Base-by-base conservation (phyloP, 331 rosid genomes). In the Malus hybrid region DNA sequence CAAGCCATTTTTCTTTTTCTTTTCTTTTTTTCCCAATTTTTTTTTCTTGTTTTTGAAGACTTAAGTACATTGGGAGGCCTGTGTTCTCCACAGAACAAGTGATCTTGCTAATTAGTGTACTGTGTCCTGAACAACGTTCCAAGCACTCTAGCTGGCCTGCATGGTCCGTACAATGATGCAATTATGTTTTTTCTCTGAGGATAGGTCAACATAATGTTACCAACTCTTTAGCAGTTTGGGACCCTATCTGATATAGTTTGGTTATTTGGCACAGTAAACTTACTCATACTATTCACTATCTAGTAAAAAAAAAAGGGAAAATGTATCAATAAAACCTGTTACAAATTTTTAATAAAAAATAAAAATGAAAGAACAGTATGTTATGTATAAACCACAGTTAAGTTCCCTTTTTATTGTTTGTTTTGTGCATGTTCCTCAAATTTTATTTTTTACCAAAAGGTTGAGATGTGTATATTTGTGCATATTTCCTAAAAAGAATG, bases 91-190 rank as follows among this genome's bases (percentile, higher is more conserved):
- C 33, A 10, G 74, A 31, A 79, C 69, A 65, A 65, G 44, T 75
- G 74, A 72, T 60, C 29, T 68, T 72, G 55, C 9, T 52, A 52
- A 15, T 33, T 39, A 33, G 72, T 83, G 84, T 79, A 48, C 82
- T 57, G 8, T 66, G 83, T 86, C 89, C 82, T 84, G 79, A 74
- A 77, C 86, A 81, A 84, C 77, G 24, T 82, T 74, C 86, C 90
- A 84, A 77, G 82, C 76, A 29, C 74, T 74, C 82, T 73, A 79
- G 86, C 87, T 82, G 86, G 31, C 19, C 76, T 65, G 71, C 24
- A 44, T 65, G 12, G 34, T 74, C 81, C 83, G 83, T 76, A 54
- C 80, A 79, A 76, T 81, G 72, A 72, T 77, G 66, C 60, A 48
- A 16, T 66, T 79, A 2, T 77, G 63, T 27, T 62, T 29, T 39